phyloP scores from a whole-genome alignment of 106 monocot species.

The Narthecium ossifragum region DNA sequence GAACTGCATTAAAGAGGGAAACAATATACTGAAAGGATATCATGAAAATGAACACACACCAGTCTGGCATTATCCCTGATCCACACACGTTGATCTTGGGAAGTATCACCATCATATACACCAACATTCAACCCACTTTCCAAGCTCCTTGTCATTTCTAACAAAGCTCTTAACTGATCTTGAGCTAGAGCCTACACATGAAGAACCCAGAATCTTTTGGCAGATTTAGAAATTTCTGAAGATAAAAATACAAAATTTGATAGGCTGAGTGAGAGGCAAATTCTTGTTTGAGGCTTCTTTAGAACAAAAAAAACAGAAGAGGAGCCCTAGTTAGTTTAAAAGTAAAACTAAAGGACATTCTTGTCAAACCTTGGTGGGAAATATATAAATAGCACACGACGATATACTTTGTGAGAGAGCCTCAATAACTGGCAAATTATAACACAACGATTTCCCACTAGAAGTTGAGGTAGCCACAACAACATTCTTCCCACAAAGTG shows the following conservation, averaged over 20 bases:
- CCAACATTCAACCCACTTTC: slow-evolving; percentile 38
- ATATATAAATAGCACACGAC: slow-evolving; percentile 85
- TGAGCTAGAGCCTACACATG: slow-evolving; percentile 79
- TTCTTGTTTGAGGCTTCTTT: not conserved
- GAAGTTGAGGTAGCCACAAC: slow-evolving; percentile 94
- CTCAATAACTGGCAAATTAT: slow-evolving; percentile 90
- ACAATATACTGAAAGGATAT: not conserved
- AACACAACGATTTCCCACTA: slow-evolving; percentile 96
- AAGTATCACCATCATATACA: slow-evolving; percentile 93
- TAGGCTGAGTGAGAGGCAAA: not conserved
- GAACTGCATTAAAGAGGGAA: not conserved
- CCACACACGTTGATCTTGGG: slow-evolving; percentile 47
- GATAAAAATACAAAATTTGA: not conserved
- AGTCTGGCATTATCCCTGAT: slow-evolving; percentile 74
- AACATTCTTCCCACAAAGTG: slow-evolving; percentile 65
- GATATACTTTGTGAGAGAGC: slow-evolving; percentile 37
- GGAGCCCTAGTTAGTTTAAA: not conserved
- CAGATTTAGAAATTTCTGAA: not conserved
- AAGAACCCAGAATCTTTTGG: not conserved
- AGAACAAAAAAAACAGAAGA: not conserved
- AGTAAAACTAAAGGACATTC: not conserved
- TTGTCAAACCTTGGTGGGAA: slow-evolving; percentile 79
- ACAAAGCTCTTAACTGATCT: slow-evolving; percentile 81
- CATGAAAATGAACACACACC: slow-evolving; percentile 24
- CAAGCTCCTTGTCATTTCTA: slow-evolving; percentile 43